These are phyloP conservation scores for Phialophora expanda DNA, from an alignment of 2,329 filamentous ascomycete genomes.

Conservation along the genomic window DNA sequence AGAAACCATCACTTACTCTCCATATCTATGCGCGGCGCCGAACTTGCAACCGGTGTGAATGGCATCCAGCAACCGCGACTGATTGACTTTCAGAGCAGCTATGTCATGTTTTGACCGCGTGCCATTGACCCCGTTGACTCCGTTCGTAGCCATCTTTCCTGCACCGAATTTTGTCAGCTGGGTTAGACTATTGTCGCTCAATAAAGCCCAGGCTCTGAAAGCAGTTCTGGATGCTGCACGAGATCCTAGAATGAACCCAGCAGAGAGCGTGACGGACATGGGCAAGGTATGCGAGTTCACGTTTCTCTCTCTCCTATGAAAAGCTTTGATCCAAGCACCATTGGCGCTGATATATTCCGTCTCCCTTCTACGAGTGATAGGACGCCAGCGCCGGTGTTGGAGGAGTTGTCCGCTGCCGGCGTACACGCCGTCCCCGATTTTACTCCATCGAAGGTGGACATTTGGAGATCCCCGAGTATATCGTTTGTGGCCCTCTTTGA, in stretches of 20 bases:
- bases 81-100: constrained; percentile 39
- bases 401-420: constrained; percentile 5
- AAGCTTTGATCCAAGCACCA: neutral
- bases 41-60: constrained; percentile 39
- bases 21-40: constrained; percentile 40
- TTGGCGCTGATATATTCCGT: neutral
- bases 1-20: constrained; percentile 31
- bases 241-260: neutral
- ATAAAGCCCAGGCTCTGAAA: constrained; percentile 5
- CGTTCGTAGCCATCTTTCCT: constrained; percentile 30
- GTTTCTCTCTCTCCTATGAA: neutral
- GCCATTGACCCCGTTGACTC: constrained; percentile 31
- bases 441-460: neutral
- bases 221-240: neutral
- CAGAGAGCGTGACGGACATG: neutral
- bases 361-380: neutral
- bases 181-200: neutral
- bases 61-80: constrained; percentile 37
- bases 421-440: neutral
- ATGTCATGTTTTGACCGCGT: constrained; percentile 34
- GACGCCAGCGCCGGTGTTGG: neutral
- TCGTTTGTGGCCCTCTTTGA: neutral
- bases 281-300: neutral
- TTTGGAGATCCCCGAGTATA: neutral
- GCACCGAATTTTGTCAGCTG: neutral